Evolutionary conservation across 768 basidiomycete species (phyloP).

Genomic region (Hericium alpestre): DNA sequence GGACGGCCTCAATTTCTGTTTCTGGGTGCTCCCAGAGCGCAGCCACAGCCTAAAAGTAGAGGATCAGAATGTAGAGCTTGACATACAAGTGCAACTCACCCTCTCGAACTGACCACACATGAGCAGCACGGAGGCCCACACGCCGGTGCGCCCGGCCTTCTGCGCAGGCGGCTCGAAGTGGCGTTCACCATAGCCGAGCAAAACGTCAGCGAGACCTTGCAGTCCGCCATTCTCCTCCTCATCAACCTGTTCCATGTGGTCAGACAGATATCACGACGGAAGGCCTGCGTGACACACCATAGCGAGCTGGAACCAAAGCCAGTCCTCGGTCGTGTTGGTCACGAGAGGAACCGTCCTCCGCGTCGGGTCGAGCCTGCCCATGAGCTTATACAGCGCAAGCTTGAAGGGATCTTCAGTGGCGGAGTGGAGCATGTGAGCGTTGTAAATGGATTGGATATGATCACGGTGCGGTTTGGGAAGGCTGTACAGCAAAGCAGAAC

Average conservation of each 20-base stretch:
- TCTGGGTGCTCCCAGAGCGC: constrained; percentile 81
- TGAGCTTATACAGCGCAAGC: constrained; percentile 88
- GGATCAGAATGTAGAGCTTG: not conserved
- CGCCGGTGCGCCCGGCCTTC: constrained; percentile 46
- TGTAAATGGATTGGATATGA: constrained; percentile 70
- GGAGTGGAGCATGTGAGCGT: constrained; percentile 83
- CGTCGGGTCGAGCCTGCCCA: constrained; percentile 82
- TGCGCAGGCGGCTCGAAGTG: constrained; percentile 66
- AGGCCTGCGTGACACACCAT: constrained; percentile 41
- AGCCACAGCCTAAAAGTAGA: constrained; percentile 63
- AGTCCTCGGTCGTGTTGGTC: constrained; percentile 90
- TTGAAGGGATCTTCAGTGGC: constrained; percentile 91
- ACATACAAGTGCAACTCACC: constrained; percentile 31
- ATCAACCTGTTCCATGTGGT: constrained; percentile 40
- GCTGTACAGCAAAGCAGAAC: constrained; percentile 23
- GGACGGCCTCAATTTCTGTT: constrained; percentile 88
- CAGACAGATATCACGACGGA: not conserved
- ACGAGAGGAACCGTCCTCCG: constrained; percentile 73
- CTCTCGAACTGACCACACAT: constrained; percentile 93
- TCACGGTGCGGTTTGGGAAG: constrained; percentile 68
- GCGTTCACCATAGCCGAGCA: constrained; percentile 69
- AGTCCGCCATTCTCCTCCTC: constrained; percentile 76
- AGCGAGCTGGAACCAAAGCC: constrained; percentile 94
- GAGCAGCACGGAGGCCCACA: constrained; percentile 77
- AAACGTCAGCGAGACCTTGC: constrained; percentile 60